Evolutionary conservation across 2,329 filamentous ascomycete genomes (phyloP), one percentile per base, ranked within the genome.

Genomic region (Pseudocercospora cruenta): DNA sequence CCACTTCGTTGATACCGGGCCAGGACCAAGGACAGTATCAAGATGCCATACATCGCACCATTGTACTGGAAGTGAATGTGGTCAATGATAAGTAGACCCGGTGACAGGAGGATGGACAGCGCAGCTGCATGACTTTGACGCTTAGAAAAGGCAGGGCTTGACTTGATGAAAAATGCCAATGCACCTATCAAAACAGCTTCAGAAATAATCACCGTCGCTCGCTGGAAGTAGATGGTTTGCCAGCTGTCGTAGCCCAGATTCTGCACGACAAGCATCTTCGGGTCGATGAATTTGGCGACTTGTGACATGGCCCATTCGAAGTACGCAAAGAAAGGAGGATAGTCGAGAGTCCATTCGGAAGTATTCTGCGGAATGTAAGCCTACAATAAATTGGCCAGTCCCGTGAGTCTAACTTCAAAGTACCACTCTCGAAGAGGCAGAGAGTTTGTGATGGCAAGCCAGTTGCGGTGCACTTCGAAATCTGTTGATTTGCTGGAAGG

Each of bases 21-120:
- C 66, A 96, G 82, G 1, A 96, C 91, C 57, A 99, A 85, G 2
- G 95, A 98, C 62, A 94, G 84, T 43, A 98, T 87, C 59, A 99
- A 83, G 51, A 98, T 83, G 43, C 95, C 95, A 78, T 98, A 99
- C 80, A 99, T 88, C 80, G 94, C 93, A 47, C 95, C 94, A 82
- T 99, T 99, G 83, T 99, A 99, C 83, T 99, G 95, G 79, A 99
- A 99, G 79, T 97, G 94, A 70, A 97, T 94, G 78, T 99, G 95
- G 76, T 99, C 95, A 78, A 99, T 98, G 77, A 99, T 96, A 67
- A 99, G 84, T 39, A 99, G 87, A 1, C 94, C 95, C 0, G 95
- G 95, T 0, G 94, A 98, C 12, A 98, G 87, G 3, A 98, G 83
- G 66, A 99, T 89, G 0, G 94, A 97, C 63, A 98, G 84, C 24